Evolutionary conservation across 768 basidiomycete species (phyloP).

Genomic region (Hydnomerulius pinastri): DNA sequence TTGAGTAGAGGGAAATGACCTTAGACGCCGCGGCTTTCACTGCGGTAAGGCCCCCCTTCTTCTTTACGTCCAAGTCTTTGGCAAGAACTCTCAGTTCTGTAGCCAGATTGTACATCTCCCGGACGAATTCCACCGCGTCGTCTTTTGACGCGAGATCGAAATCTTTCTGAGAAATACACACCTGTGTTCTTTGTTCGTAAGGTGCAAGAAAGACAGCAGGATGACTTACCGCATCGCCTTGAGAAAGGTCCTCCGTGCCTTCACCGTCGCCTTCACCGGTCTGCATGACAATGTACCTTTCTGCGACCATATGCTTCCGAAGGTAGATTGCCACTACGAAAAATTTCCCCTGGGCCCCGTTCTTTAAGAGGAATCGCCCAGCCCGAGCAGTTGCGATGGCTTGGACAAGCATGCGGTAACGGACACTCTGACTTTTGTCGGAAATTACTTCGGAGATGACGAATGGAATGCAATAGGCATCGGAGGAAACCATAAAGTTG

Average conservation of each 20-base stretch:
- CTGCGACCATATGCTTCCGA: neutral
- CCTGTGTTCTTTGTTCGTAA: neutral
- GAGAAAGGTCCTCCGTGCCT: too few relatives aligned
- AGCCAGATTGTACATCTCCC: constrained; percentile 3
- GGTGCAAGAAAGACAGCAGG: too few relatives aligned
- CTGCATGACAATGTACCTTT: constrained; percentile 8
- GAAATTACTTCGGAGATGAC: constrained; percentile 13
- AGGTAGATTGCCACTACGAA: constrained; percentile 18
- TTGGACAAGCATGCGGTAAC: constrained; percentile 15
- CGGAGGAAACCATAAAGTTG: constrained; percentile 6
- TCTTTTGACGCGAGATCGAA: neutral
- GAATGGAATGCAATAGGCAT: constrained; percentile 1
- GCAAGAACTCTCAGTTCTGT: neutral
- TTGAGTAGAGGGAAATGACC: neutral
- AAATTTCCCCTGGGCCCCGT: neutral
- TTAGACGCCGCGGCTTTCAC: neutral
- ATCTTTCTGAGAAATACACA: constrained; percentile 2
- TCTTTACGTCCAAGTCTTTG: constrained; percentile 1
- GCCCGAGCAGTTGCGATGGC: constrained; percentile 3
- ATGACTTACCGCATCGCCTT: too few relatives aligned
- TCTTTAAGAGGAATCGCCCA: neutral
- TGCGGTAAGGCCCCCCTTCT: neutral
- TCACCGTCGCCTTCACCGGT: neutral
- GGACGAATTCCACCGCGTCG: neutral
- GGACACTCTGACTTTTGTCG: neutral